Conservation (phyloP, 495 filamentous ascomycete species). For the Niebla homalea region DNA sequence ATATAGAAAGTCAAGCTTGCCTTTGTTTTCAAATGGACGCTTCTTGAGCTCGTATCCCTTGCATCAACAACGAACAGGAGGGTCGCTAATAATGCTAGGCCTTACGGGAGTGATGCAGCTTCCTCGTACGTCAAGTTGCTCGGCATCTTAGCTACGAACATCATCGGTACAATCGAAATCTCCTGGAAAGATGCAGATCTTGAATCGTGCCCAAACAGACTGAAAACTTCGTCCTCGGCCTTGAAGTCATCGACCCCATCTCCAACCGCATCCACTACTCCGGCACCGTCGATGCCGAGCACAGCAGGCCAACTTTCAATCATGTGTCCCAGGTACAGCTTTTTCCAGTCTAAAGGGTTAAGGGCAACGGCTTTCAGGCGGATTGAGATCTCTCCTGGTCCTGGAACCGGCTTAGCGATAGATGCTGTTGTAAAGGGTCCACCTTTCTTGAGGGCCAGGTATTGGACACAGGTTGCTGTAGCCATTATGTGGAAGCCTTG, state of each 20-base stretch:
- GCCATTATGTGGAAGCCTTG: too few relatives aligned
- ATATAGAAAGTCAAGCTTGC: too few relatives aligned
- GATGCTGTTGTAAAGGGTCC: too few relatives aligned
- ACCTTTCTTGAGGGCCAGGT: too few relatives aligned
- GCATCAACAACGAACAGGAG: too few relatives aligned
- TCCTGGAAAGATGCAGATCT: constrained; percentile 29
- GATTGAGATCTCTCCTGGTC: constrained; percentile 25
- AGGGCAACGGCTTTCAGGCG: constrained; percentile 30
- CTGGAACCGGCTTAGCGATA: constrained; percentile 23
- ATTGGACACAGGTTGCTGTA: too few relatives aligned
- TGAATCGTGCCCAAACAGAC: constrained; percentile 12
- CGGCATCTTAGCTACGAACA: constrained; percentile 30
- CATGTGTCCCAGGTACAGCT: constrained; percentile 18
- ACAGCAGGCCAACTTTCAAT: constrained; percentile 22
- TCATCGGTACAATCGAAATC: constrained; percentile 21
- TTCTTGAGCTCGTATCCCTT: too few relatives aligned
- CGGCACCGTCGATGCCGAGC: constrained; percentile 31
- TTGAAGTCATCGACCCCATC: constrained; percentile 21
- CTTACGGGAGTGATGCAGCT: constrained; percentile 30
- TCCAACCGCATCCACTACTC: constrained; percentile 27
- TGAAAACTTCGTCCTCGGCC: constrained; percentile 30
- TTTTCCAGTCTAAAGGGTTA: constrained; percentile 28
- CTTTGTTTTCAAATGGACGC: too few relatives aligned
- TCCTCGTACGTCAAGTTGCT: constrained; percentile 24
- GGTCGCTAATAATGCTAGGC: too few relatives aligned